phyloP scores from a whole-genome alignment of 495 filamentous ascomycete species.

The Aspergillus saccharolyticus region DNA sequence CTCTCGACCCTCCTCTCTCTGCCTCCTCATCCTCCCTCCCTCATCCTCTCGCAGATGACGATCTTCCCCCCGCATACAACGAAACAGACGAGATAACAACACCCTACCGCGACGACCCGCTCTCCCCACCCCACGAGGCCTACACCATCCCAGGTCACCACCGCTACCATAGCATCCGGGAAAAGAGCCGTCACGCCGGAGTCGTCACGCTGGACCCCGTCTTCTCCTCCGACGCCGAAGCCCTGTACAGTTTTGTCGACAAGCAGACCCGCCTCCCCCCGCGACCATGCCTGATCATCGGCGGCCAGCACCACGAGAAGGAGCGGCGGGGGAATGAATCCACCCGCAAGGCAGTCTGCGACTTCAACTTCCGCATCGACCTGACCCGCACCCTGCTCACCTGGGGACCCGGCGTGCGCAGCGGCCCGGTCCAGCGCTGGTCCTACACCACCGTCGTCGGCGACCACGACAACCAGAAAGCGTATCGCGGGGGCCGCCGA shows the following conservation, averaged over 20 bases:
- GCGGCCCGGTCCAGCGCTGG: constrained; percentile 8
- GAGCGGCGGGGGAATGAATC: constrained; percentile 24
- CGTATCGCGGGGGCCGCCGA: constrained; percentile 28
- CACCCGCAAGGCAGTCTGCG: constrained; percentile 26
- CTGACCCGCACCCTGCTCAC: constrained; percentile 31
- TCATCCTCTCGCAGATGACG: not conserved
- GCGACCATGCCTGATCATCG: constrained; percentile 31
- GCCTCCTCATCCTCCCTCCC: not conserved
- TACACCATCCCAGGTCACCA: constrained; percentile 8
- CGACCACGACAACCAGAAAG: constrained; percentile 24
- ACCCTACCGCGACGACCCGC: not conserved
- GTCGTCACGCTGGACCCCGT: constrained; percentile 22
- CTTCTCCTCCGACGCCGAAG: constrained; percentile 20
- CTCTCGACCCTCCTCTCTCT: not conserved
- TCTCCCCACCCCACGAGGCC: not conserved
- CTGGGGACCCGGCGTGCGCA: constrained; percentile 12
- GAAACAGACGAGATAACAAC: constrained; percentile 1
- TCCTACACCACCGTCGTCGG: constrained; percentile 19
- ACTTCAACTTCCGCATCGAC: constrained; percentile 39
- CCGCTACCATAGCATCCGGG: constrained; percentile 7
- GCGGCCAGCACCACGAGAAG: constrained; percentile 24
- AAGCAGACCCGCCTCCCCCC: constrained; percentile 35
- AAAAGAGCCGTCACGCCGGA: constrained; percentile 12
- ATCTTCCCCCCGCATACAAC: constrained; percentile 15
- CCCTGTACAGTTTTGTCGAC: constrained; percentile 25